phyloP scores from a whole-genome alignment of 2,329 filamentous ascomycete species.

The Aspergillus fijiensis region DNA sequence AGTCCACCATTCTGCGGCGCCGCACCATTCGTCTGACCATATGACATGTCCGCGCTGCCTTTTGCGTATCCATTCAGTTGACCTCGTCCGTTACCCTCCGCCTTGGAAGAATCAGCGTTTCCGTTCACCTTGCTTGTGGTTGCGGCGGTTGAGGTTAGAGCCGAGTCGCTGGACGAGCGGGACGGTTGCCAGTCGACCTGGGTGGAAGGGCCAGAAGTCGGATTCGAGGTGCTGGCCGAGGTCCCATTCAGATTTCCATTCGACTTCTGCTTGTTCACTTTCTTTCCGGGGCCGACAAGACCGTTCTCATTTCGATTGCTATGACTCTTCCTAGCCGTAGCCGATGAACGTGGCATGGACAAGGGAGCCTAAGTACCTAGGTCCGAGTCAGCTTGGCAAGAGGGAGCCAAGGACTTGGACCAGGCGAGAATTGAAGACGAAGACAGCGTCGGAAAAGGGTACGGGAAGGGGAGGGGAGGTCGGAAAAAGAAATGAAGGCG shows the following conservation, averaged over 20 bases:
- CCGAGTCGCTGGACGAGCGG: slow-evolving; percentile 41
- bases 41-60: slow-evolving; percentile 35
- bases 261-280: slow-evolving; percentile 59
- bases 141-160: slow-evolving; percentile 27
- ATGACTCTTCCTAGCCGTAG: slow-evolving; percentile 57
- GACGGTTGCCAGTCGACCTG: slow-evolving; percentile 42
- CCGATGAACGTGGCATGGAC: slow-evolving; percentile 52
- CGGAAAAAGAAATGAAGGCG: neutral
- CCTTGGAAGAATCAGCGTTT: slow-evolving; percentile 31
- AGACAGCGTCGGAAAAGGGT: slow-evolving; percentile 18
- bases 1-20: slow-evolving; percentile 32
- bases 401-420: slow-evolving; percentile 49
- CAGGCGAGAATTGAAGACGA: slow-evolving; percentile 34
- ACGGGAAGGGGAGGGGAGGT: slow-evolving; percentile 2
- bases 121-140: slow-evolving; percentile 30
- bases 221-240: slow-evolving; percentile 45
- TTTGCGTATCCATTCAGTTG: slow-evolving; percentile 39
- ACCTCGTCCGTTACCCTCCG: slow-evolving; percentile 36
- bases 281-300: slow-evolving; percentile 74
- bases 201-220: slow-evolving; percentile 36
- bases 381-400: slow-evolving; percentile 51
- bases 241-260: slow-evolving; percentile 56
- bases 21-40: slow-evolving; percentile 34
- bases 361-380: slow-evolving; percentile 42
- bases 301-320: slow-evolving; percentile 84